Evolutionary conservation across 108 stramenopile genomes (phyloP), one percentile per base, ranked within the genome.

Genomic region (Cyclostephanos tholiformis): DNA sequence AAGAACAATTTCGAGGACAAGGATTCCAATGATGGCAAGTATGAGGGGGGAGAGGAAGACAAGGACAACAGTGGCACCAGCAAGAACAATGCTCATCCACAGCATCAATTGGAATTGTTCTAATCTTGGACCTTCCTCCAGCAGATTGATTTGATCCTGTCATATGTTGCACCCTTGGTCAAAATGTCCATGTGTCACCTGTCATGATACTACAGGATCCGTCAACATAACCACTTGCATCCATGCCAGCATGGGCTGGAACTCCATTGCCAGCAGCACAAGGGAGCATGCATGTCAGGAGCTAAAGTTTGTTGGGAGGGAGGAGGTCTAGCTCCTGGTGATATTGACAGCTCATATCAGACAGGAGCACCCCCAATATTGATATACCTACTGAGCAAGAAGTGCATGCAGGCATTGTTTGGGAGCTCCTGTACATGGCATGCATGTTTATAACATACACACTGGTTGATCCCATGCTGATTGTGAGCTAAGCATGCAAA

Each of bases 251-350:
- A 67, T 68, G 0, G 86, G 83, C 49, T 86, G 82, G 6, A 77
- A 79, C 43, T 78, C 78, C 16, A 77, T 53, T 62, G 86, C 79
- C 69, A 96, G 82, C 64, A 95, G 81, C 43, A 91, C 90, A 22
- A 94, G 89, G 69, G 73, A 87, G n/a, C 83, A 92, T 61, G 88
- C 94, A 64, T 82, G 88, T n/a, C 95, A 96, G 70, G 82, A 91
- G 61, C 85, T 99, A 36, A 86, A 96, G 71, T 99, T 98, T 77
- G 98, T 98, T 8, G 98, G 99, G 16, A 73, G 91, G 35, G 99
- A 99, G 79, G 96, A 99, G 77, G 99, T 98, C 25, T 99, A 99
- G 65, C 74, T 99, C 19, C 71, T 98, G 35, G 97, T 95, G n/a
- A 90, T 99, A 57, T 81, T 81, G 94, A 25, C 96, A 95, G 83